Percentiles rank a stretch among this genome's conserved stretches.
These are phyloP conservation scores for Colletotrichum sp. DNA, from an alignment of 2,329 filamentous ascomycete species.

Conservation along the genomic window DNA sequence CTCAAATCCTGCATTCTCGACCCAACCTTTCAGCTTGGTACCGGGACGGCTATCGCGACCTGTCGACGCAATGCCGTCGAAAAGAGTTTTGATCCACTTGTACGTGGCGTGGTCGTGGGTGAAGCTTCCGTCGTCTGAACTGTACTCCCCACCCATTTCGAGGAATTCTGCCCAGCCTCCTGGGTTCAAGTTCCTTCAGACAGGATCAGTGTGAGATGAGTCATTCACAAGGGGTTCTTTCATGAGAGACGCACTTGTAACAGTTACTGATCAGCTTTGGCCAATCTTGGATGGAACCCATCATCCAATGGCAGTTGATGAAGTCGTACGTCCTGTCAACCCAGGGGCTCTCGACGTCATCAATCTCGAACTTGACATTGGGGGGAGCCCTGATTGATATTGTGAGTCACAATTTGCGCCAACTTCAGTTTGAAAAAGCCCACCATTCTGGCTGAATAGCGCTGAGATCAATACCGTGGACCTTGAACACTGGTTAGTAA, in stretches of 20 bases:
- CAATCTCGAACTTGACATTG: neutral
- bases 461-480: neutral
- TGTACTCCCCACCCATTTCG: neutral
- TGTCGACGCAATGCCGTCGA: neutral
- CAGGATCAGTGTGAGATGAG: neutral
- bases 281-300: neutral
- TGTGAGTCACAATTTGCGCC: no score
- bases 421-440: no score
- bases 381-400: neutral
- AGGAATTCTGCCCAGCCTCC: neutral
- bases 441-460: neutral
- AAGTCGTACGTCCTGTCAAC: neutral
- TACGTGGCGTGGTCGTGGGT: neutral
- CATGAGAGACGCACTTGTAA: neutral
- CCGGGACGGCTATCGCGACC: neutral
- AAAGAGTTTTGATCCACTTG: neutral
- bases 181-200: neutral
- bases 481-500: neutral
- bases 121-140: neutral
- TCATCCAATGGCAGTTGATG: neutral
- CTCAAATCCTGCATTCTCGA: neutral
- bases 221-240: fast-evolving
- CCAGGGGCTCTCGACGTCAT: neutral
- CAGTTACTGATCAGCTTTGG: neutral
- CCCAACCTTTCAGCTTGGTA: neutral